phyloP scores from a whole-genome alignment of 805 yeast species.

The Hanseniaspora thailandica region DNA sequence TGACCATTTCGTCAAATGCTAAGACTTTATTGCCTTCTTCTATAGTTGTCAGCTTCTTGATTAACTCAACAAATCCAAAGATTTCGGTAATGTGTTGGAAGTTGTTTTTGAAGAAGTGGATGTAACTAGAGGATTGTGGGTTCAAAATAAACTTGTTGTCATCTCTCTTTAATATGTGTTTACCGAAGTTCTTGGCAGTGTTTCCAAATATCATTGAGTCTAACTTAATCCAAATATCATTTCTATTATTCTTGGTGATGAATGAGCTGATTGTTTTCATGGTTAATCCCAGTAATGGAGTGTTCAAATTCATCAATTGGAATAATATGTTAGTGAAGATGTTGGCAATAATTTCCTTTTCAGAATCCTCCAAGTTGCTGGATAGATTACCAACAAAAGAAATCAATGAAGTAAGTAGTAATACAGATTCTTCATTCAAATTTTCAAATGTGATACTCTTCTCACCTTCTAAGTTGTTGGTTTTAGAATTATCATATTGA shows the following conservation, averaged over 20 bases:
- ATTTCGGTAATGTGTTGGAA: slow-evolving; percentile 54
- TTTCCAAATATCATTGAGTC: slow-evolving; percentile 53
- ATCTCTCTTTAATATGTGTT: slow-evolving; percentile 19
- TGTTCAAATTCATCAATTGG: slow-evolving; percentile 35
- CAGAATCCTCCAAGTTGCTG: slow-evolving; percentile 23
- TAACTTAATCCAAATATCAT: slow-evolving; percentile 51
- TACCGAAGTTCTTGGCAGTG: slow-evolving; percentile 12
- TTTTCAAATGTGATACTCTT: slow-evolving; percentile 36
- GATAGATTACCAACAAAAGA: slow-evolving; percentile 50
- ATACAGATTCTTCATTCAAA: slow-evolving; percentile 67
- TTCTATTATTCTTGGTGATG: slow-evolving; percentile 33
- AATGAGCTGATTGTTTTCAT: slow-evolving; percentile 48
- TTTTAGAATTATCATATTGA: slow-evolving; percentile 20
- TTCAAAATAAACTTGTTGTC: slow-evolving; percentile 17
- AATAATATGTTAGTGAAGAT: slow-evolving; percentile 32
- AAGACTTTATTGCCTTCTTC: neutral
- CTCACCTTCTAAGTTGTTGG: slow-evolving; percentile 22
- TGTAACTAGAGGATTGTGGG: slow-evolving; percentile 18
- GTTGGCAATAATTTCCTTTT: slow-evolving; percentile 20
- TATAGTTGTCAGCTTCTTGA: neutral
- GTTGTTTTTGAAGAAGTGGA: slow-evolving; percentile 33
- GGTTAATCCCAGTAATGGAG: slow-evolving; percentile 43
- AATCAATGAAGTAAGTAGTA: slow-evolving; percentile 62
- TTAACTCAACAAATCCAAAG: slow-evolving; percentile 23
- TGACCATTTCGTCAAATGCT: slow-evolving; percentile 38